A percentile compares a stretch with the other conserved stretches of the same genome.
Conservation (phyloP, 352 stramenopile genomes). For the Pythium chondricola region DNA sequence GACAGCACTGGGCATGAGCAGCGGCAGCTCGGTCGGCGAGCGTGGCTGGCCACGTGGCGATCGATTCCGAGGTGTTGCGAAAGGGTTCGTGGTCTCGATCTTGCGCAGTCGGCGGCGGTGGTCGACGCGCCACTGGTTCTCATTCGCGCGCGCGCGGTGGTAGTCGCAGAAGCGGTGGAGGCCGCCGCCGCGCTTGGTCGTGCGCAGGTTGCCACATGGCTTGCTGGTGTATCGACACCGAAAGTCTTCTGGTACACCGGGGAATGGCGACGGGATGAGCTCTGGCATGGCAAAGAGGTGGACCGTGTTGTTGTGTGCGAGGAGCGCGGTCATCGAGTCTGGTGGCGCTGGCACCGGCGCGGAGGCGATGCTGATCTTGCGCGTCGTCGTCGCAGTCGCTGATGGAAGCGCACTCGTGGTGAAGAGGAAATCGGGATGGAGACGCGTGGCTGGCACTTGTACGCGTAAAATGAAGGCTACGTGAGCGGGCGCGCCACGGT, state of each 20-base stretch:
- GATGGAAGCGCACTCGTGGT: too few species aligned
- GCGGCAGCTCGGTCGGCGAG: slow-evolving; percentile 5
- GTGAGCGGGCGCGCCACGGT: too few species aligned
- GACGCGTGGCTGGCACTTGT: neutral
- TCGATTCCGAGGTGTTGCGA: slow-evolving; percentile 2
- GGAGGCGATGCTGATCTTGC: neutral
- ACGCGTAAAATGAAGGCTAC: too few species aligned
- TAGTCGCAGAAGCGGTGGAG: slow-evolving; percentile 46
- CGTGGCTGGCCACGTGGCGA: slow-evolving; percentile 7
- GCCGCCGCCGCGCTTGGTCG: slow-evolving; percentile 39
- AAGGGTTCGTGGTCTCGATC: slow-evolving; percentile 6
- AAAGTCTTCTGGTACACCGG: slow-evolving; percentile 17
- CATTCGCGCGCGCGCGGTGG: slow-evolving; percentile 50
- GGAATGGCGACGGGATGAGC: slow-evolving; percentile 10
- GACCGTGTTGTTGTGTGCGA: slow-evolving; percentile 6
- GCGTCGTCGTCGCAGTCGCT: neutral
- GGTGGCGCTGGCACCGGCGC: neutral
- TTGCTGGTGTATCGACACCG: slow-evolving; percentile 47
- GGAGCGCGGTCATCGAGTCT: slow-evolving; percentile 6
- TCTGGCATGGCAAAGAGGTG: slow-evolving; percentile 10
- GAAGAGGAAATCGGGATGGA: too few species aligned
- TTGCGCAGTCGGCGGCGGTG: slow-evolving; percentile 13
- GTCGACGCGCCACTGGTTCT: slow-evolving; percentile 45
- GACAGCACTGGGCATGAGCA: slow-evolving; percentile 16
- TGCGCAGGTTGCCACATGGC: slow-evolving; percentile 35